Percentiles rank a stretch among this genome's conserved stretches.
Evolutionary conservation across 2,329 filamentous ascomycete species (phyloP).

Genomic region (Neofusicoccum umdonicola): DNA sequence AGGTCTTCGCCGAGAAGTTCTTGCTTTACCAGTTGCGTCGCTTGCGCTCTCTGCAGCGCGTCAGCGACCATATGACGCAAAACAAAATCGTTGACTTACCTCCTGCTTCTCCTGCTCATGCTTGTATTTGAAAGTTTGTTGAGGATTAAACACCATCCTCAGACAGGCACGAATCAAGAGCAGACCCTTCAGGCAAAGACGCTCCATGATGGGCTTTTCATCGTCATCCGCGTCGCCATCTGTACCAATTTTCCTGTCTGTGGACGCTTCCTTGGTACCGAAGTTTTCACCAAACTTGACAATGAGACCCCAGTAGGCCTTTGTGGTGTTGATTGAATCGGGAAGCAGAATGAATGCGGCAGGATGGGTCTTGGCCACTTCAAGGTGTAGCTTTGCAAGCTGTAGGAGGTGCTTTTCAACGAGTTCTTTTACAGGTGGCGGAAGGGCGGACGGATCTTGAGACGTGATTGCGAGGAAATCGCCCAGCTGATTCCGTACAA

Average conservation of each 20-base stretch:
- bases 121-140: conserved; percentile 80
- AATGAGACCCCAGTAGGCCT: conserved; percentile 82
- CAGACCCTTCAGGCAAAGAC: conserved; percentile 77
- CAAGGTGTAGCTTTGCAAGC: conserved; percentile 85
- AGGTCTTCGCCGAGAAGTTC: conserved; percentile 75
- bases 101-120: conserved; percentile 73
- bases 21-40: conserved; percentile 66
- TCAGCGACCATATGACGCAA: not conserved
- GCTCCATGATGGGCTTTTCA: conserved; percentile 64
- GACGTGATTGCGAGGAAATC: conserved; percentile 66
- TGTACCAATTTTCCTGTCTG: conserved; percentile 33
- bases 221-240: conserved; percentile 48
- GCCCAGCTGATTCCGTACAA: conserved; percentile 76
- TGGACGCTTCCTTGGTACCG: conserved; percentile 48
- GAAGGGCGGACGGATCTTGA: conserved; percentile 54
- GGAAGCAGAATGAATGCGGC: conserved; percentile 81
- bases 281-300: conserved; percentile 74
- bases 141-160: conserved; percentile 78
- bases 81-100: not conserved
- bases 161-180: conserved; percentile 78
- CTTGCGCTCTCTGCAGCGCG: conserved; percentile 54
- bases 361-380: conserved; percentile 77
- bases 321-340: conserved; percentile 72
- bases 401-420: conserved; percentile 87
- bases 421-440: conserved; percentile 52